Evolutionary conservation across 805 yeast genomes (phyloP).

Genomic region (Saccharomycopsis microspora): DNA sequence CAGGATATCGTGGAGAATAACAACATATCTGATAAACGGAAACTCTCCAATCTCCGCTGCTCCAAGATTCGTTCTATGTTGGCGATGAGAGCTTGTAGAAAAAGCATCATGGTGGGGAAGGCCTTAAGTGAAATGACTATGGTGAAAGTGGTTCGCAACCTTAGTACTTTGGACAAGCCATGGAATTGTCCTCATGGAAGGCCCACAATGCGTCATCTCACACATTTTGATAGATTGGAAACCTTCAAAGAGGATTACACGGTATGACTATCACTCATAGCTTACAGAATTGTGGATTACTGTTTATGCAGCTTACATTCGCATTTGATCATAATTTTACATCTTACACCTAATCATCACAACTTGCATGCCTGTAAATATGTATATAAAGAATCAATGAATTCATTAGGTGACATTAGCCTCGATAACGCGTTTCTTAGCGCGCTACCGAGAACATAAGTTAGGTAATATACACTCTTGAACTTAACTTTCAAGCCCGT

Average conservation of each 20-base stretch:
- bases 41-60: conserved; percentile 36
- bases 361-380: not conserved
- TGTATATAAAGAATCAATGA: too few species aligned
- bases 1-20: conserved; percentile 24
- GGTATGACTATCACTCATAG: not conserved
- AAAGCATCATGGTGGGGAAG: conserved; percentile 89
- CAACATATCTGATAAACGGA: conserved; percentile 14
- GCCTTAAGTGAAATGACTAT: conserved; percentile 47
- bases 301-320: too few species aligned
- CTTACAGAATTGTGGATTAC: not conserved
- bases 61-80: conserved; percentile 73
- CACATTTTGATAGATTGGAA: conserved; percentile 41
- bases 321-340: too few species aligned
- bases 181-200: conserved; percentile 98
- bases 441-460: too few species aligned
- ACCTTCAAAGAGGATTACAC: conserved; percentile 34
- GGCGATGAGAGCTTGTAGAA: conserved; percentile 93
- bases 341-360: not conserved
- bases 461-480: too few species aligned
- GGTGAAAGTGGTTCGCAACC: conserved; percentile 54
- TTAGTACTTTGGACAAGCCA: conserved; percentile 74
- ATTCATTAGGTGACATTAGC: too few species aligned
- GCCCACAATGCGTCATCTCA: conserved; percentile 89
- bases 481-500: not conserved
- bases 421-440: too few species aligned